Conservation (phyloP, 768 basidiomycete genomes). For the Candolleomyces eurysporus region DNA sequence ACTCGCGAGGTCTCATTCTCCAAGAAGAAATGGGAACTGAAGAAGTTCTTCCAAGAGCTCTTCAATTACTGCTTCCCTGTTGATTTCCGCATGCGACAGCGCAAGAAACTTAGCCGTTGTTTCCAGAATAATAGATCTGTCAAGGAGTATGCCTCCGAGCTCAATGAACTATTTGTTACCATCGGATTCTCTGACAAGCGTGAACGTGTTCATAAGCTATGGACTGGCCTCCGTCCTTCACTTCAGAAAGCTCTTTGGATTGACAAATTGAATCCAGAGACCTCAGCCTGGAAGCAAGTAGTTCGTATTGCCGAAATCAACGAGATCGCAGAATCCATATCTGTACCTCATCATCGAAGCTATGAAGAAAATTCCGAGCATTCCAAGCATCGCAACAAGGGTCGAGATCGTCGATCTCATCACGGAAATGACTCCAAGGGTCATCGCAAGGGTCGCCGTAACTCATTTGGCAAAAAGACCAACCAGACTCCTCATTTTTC, state of each 20-base stretch:
- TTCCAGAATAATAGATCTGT: conserved; percentile 27
- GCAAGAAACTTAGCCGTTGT: conserved; percentile 17
- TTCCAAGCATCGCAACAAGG: neutral
- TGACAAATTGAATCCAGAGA: conserved; percentile 24
- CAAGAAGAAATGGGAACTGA: conserved; percentile 17
- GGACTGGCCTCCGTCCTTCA: conserved; percentile 24
- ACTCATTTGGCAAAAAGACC: neutral
- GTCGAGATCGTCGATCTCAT: neutral
- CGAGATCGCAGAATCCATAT: conserved; percentile 24
- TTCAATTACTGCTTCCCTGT: conserved; percentile 34
- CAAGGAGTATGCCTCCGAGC: conserved; percentile 28
- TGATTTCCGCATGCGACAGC: conserved; percentile 23
- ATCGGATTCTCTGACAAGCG: conserved; percentile 25
- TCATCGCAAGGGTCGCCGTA: neutral
- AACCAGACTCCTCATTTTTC: neutral
- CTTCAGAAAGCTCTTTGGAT: conserved; percentile 29
- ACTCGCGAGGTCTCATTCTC: conserved; percentile 16
- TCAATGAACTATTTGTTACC: conserved; percentile 31
- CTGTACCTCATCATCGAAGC: neutral
- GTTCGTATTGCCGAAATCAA: conserved; percentile 24
- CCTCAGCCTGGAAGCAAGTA: conserved; percentile 21
- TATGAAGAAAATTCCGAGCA: neutral
- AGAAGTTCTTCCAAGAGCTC: conserved; percentile 25
- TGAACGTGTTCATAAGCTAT: conserved; percentile 30
- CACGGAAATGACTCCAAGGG: neutral